A percentile compares a stretch with the other conserved stretches of the same genome.
phyloP scores from a whole-genome alignment of 179 eudicot species.

The Gypsophila paniculata region DNA sequence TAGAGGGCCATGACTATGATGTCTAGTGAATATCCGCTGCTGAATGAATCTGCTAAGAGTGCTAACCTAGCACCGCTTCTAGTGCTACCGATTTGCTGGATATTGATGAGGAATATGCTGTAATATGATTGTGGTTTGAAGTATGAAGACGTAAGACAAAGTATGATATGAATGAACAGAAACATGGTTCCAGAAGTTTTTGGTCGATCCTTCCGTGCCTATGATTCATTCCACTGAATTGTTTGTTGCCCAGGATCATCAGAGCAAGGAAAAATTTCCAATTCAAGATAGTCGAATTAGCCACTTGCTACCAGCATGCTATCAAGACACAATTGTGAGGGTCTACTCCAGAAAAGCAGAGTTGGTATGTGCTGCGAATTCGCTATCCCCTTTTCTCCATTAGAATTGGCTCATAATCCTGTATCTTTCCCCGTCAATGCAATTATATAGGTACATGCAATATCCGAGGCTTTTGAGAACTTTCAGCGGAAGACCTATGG shows the following conservation, averaged over 20 bases:
- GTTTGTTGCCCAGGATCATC: conserved; percentile 46
- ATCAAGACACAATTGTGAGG: conserved; percentile 72
- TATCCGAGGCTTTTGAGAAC: conserved; percentile 75
- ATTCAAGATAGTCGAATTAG: conserved; percentile 62
- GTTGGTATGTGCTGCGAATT: conserved; percentile 34
- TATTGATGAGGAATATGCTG: too few species aligned
- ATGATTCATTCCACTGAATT: background rate
- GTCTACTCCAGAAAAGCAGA: conserved; percentile 64
- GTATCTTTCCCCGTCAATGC: background rate
- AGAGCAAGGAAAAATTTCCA: conserved; percentile 51
- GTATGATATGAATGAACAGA: background rate
- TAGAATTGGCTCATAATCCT: background rate
- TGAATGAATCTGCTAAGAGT: too few species aligned
- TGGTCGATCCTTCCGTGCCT: background rate
- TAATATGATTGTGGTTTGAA: too few species aligned
- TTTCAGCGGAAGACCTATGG: conserved; percentile 67
- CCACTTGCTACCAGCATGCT: conserved; percentile 67
- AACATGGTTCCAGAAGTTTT: background rate
- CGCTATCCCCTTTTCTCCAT: background rate
- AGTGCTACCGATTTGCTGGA: too few species aligned
- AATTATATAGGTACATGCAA: conserved; percentile 45
- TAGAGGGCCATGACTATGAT: too few species aligned
- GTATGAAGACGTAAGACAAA: too few species aligned
- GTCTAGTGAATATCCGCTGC: too few species aligned
- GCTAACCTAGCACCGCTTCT: too few species aligned